phyloP scores from a whole-genome alignment of 2,329 filamentous ascomycete genomes.

The Aureobasidium lini region DNA sequence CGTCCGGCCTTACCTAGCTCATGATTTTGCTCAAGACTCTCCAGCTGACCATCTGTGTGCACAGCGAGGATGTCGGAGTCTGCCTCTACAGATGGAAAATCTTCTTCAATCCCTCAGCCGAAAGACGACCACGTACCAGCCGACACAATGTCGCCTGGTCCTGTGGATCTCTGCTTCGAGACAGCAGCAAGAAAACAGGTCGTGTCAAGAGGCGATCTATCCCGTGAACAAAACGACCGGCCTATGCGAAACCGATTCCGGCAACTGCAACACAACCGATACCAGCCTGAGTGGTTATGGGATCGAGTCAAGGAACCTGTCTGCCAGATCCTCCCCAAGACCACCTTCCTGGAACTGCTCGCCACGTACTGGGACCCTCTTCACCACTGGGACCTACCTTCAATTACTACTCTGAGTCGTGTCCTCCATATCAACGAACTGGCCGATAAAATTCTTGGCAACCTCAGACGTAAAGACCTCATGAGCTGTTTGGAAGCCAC shows the following conservation, averaged over 20 bases:
- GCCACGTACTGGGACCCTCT: neutral
- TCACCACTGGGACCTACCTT: neutral
- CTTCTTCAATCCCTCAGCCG: too few relatives aligned
- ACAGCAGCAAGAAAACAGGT: neutral
- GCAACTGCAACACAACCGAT: neutral
- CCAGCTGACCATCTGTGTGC: too few relatives aligned
- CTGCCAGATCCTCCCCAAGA: neutral
- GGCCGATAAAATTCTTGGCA: neutral
- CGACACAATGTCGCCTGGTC: neutral
- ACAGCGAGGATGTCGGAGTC: too few relatives aligned
- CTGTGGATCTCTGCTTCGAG: neutral
- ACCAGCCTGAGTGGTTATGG: neutral
- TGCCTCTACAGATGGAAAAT: too few relatives aligned
- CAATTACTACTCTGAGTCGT: neutral
- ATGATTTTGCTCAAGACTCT: too few relatives aligned
- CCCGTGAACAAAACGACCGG: neutral
- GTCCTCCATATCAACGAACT: neutral
- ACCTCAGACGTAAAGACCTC: neutral
- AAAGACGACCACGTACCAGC: too few relatives aligned
- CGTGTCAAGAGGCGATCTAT: neutral
- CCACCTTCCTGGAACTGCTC: neutral
- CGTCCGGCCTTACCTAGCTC: too few relatives aligned
- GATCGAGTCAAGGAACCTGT: neutral
- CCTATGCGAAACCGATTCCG: neutral
- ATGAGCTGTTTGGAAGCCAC: neutral